Evolutionary conservation across 1,139 yeast genomes (phyloP).

Genomic region (Pichia norvegensis): DNA sequence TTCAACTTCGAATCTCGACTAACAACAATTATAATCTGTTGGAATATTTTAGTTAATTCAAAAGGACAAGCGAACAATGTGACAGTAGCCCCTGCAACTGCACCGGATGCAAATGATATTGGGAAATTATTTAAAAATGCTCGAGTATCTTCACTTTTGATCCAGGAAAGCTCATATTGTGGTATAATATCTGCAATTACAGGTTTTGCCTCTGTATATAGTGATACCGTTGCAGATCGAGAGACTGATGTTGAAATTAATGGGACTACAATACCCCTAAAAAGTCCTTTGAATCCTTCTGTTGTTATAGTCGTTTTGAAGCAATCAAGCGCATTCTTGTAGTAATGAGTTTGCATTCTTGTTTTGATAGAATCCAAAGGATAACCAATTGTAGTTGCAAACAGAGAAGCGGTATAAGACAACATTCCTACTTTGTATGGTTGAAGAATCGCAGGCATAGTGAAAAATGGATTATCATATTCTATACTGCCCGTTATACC

Average conservation of each 20-base stretch:
- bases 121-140: slow-evolving; percentile 45
- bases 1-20: slow-evolving; percentile 19
- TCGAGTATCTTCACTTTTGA: slow-evolving; percentile 1
- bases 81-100: slow-evolving; percentile 57
- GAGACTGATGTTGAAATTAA: slow-evolving; percentile 58
- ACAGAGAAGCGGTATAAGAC: slow-evolving; percentile 59
- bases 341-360: slow-evolving; percentile 73
- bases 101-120: slow-evolving; percentile 58
- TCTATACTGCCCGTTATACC: slow-evolving; percentile 34
- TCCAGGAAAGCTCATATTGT: background rate
- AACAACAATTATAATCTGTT: slow-evolving; percentile 56
- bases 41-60: slow-evolving; percentile 74
- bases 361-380: slow-evolving; percentile 84
- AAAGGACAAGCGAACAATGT: slow-evolving; percentile 75
- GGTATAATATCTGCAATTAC: slow-evolving; percentile 22
- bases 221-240: slow-evolving; percentile 57
- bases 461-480: slow-evolving; percentile 30
- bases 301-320: slow-evolving; percentile 43
- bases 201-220: slow-evolving; percentile 57
- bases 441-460: slow-evolving; percentile 42
- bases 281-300: slow-evolving; percentile 69
- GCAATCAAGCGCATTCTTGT: slow-evolving; percentile 52
- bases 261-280: slow-evolving; percentile 71
- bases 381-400: slow-evolving; percentile 67
- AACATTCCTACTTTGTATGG: slow-evolving; percentile 54